These are phyloP conservation scores for Solanum clarkiae DNA, from an alignment of 257 asterid species.

Conservation along the genomic window DNA sequence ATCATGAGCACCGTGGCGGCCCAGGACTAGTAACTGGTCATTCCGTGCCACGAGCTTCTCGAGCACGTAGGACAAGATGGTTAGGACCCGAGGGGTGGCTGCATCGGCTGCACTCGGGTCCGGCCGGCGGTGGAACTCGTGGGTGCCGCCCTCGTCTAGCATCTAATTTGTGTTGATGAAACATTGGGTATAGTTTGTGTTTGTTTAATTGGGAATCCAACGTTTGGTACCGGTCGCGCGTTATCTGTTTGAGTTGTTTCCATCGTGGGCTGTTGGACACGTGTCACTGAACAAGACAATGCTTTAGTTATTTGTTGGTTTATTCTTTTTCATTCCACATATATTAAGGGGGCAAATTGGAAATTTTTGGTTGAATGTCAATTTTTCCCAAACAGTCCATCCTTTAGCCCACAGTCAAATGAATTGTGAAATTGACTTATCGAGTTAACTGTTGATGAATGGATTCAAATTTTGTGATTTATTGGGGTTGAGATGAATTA, in stretches of 20 bases:
- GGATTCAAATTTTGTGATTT: too few relatives aligned
- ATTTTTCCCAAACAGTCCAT: neutral
- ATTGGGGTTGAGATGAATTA: too few relatives aligned
- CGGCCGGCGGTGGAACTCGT: constrained; percentile 20
- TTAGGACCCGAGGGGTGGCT: constrained; percentile 51
- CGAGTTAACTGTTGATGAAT: too few relatives aligned
- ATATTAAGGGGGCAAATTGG: neutral
- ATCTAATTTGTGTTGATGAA: constrained; percentile 18
- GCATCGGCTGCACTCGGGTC: constrained; percentile 28
- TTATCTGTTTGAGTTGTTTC: neutral
- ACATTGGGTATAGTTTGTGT: neutral
- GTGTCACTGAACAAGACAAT: neutral
- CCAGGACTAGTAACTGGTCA: constrained; percentile 29
- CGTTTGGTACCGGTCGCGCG: neutral
- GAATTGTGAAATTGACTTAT: too few relatives aligned
- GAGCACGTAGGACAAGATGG: constrained; percentile 51
- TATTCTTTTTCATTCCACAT: neutral
- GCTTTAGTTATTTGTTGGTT: neutral
- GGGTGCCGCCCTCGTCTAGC: constrained; percentile 29
- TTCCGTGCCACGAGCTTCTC: constrained; percentile 68
- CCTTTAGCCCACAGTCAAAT: too few relatives aligned
- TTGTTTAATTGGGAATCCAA: neutral
- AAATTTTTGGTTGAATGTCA: neutral
- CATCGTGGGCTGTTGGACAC: neutral
- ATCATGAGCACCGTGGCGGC: neutral